Conservation (phyloP, 2,329 filamentous ascomycete genomes). For the Phialemoniopsis sp. region DNA sequence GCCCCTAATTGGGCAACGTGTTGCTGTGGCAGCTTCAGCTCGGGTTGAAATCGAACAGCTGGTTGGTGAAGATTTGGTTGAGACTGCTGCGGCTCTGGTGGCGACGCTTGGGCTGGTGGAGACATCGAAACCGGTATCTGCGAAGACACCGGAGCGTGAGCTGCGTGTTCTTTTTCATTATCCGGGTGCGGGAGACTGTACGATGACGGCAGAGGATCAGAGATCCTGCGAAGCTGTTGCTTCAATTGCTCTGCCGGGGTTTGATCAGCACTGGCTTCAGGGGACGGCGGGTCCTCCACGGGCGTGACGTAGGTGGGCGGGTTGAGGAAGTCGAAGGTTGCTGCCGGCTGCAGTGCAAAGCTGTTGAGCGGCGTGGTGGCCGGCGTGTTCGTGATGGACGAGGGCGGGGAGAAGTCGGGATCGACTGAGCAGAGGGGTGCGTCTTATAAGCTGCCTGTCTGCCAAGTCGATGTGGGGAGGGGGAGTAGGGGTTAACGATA, state of each 20-base stretch:
- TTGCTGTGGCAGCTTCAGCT: neutral
- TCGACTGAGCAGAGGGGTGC: conserved; percentile 2
- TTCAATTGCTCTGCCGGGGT: conserved; percentile 17
- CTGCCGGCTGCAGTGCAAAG: no score
- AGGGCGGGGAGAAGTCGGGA: conserved; percentile 14
- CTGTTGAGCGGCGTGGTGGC: no score
- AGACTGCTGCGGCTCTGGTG: conserved; percentile 19
- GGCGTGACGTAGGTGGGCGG: no score
- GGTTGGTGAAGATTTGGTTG: conserved; percentile 17
- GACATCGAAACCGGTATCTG: conserved; percentile 16
- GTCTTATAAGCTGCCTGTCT: neutral
- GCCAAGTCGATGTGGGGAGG: no score
- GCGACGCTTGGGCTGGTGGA: conserved; percentile 15
- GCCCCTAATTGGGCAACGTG: neutral
- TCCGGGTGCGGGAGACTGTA: conserved; percentile 6
- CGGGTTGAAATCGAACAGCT: conserved; percentile 16
- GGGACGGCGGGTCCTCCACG: no score
- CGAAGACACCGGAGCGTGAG: conserved; percentile 3
- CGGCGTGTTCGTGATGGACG: conserved; percentile 9
- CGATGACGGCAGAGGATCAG: conserved; percentile 15
- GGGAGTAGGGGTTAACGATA: no score
- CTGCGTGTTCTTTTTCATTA: conserved; percentile 1
- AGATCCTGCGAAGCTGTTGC: conserved; percentile 18
- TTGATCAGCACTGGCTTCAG: conserved; percentile 4
- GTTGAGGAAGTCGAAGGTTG: no score